These are phyloP conservation scores for Cadophora luteo-olivacea DNA, from an alignment of 2,329 filamentous ascomycete genomes.

Conservation along the genomic window DNA sequence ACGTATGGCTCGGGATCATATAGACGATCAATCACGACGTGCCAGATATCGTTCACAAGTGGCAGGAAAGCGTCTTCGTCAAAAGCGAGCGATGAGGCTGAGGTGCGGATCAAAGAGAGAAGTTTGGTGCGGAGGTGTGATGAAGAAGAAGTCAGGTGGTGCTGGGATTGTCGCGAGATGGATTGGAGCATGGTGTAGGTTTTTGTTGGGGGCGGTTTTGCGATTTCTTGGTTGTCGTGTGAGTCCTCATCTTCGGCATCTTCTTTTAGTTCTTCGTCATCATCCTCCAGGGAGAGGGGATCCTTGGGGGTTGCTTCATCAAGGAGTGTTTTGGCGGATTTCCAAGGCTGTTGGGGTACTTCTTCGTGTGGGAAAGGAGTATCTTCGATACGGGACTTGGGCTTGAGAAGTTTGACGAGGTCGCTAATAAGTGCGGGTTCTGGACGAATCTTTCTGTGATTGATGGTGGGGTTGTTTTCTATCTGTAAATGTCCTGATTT, in stretches of 20 bases:
- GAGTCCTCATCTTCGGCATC: conserved; percentile 26
- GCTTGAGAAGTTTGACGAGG: conserved; percentile 65
- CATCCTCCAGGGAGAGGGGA: background rate
- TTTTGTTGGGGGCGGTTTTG: conserved; percentile 72
- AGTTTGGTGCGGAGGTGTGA: conserved; percentile 79
- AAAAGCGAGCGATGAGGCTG: conserved; percentile 72
- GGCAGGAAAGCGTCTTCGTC: conserved; percentile 88
- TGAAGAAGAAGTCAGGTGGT: conserved; percentile 87
- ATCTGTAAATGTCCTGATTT: conserved; percentile 59
- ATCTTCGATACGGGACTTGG: conserved; percentile 40
- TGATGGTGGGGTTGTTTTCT: conserved; percentile 34
- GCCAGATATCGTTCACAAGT: conserved; percentile 90
- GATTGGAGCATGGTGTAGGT: conserved; percentile 82
- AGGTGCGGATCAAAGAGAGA: conserved; percentile 76
- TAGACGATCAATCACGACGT: conserved; percentile 73
- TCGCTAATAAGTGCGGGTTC: conserved; percentile 50
- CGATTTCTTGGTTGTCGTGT: conserved; percentile 53
- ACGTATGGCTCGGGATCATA: conserved; percentile 73
- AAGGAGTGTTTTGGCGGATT: conserved; percentile 47
- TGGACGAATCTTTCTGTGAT: conserved; percentile 53
- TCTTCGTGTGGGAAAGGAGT: conserved; percentile 34
- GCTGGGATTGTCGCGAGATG: conserved; percentile 84
- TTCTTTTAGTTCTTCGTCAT: background rate
- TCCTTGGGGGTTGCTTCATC: conserved; percentile 34
- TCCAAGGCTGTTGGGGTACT: conserved; percentile 46